A percentile compares a stretch with the other conserved stretches of the same genome.
These are phyloP conservation scores for Hyphopichia homilentoma DNA, from an alignment of 805 yeast species.

Conservation along the genomic window DNA sequence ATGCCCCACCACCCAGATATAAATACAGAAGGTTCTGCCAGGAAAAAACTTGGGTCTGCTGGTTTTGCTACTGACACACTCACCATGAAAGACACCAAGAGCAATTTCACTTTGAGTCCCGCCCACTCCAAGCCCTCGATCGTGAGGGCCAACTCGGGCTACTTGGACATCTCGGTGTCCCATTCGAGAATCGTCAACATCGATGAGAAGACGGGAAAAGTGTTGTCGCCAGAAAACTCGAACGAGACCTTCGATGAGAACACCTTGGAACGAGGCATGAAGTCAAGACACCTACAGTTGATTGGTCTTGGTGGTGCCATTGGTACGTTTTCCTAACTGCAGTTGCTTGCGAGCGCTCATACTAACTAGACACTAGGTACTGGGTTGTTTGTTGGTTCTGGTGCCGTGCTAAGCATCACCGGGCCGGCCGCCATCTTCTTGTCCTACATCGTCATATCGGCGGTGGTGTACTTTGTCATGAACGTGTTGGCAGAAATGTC, in stretches of 20 bases:
- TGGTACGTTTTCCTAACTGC: too few relatives aligned
- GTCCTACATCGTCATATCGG: conserved; percentile 17
- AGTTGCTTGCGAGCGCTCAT: too few relatives aligned
- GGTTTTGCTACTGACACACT: too few relatives aligned
- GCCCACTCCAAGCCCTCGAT: conserved; percentile 21
- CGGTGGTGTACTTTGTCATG: conserved; percentile 27
- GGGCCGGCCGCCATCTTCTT: conserved; percentile 65
- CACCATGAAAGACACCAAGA: too few relatives aligned
- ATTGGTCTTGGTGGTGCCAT: conserved; percentile 83
- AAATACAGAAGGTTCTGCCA: too few relatives aligned
- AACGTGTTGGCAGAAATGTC: conserved; percentile 31
- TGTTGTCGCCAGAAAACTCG: conserved; percentile 16
- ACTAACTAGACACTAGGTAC: too few relatives aligned
- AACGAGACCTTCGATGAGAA: conserved; percentile 15
- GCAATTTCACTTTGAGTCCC: too few relatives aligned
- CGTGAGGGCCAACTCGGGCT: conserved; percentile 21
- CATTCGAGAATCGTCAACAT: conserved; percentile 22
- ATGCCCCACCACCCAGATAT: too few relatives aligned
- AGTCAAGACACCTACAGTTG: conserved; percentile 57
- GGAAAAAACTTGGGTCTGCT: too few relatives aligned
- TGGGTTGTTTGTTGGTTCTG: conserved; percentile 65
- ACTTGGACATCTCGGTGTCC: conserved; percentile 23
- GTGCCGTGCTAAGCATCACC: conserved; percentile 52
- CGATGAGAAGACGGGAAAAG: conserved; percentile 18
- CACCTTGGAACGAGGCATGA: conserved; percentile 35